These are phyloP conservation scores for Trichoderma koningii DNA, from an alignment of 2,329 filamentous ascomycete species.

Conservation along the genomic window DNA sequence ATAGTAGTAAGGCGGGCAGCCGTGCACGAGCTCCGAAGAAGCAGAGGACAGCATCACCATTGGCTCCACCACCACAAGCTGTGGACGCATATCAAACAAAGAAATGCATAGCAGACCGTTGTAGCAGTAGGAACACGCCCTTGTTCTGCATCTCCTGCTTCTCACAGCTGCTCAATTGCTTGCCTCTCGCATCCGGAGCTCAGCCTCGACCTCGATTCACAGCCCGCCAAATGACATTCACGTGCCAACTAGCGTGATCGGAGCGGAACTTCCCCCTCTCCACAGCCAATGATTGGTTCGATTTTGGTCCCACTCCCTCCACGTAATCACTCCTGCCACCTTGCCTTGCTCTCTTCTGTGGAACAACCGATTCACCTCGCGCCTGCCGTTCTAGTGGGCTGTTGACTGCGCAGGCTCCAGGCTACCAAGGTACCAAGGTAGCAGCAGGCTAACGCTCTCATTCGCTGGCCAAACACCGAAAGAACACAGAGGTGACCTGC, in stretches of 20 bases:
- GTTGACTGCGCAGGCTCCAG: conserved; percentile 6
- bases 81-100: background rate
- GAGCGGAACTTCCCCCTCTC: conserved; percentile 33
- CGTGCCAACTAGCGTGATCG: conserved; percentile 24
- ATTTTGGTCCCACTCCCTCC: conserved; percentile 22
- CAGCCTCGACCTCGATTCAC: conserved; percentile 5
- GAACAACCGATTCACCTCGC: background rate
- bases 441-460: background rate
- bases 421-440: background rate
- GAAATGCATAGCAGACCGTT: background rate
- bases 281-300: conserved; percentile 29
- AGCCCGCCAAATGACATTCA: conserved; percentile 19
- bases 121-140: rapidly evolving
- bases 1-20: background rate
- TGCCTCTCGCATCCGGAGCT: background rate
- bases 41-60: background rate
- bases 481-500: conserved; percentile 32
- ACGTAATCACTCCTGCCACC: conserved; percentile 24
- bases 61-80: background rate
- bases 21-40: background rate
- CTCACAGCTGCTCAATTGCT: background rate
- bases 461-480: conserved; percentile 29
- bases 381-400: conserved; percentile 14
- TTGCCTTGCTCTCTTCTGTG: conserved; percentile 1
- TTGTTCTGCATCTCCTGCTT: background rate